phyloP scores from a whole-genome alignment of 2,329 filamentous ascomycete genomes.

The Chaetomium globosum region DNA sequence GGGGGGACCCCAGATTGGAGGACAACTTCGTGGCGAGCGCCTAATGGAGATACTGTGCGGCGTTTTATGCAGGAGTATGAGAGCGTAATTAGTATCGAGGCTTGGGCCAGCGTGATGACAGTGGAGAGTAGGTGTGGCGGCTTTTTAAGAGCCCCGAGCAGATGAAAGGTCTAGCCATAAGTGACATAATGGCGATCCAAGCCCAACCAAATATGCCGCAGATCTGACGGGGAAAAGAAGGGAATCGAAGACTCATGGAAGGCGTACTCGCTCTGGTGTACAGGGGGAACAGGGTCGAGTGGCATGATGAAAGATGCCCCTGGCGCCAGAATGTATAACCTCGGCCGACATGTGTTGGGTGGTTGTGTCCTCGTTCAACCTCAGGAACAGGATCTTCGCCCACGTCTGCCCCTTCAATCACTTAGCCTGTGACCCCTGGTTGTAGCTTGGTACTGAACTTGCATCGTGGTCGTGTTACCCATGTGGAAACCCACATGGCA shows the following conservation, averaged over 20 bases:
- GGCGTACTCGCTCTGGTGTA: background rate
- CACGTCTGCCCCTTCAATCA: background rate
- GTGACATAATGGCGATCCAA: constrained; percentile 1
- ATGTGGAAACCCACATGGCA: constrained; percentile 16
- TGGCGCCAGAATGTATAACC: background rate
- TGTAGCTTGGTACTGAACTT: background rate
- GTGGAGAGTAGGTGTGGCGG: background rate
- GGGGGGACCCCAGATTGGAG: background rate
- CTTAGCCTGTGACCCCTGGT: background rate
- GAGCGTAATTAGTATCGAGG: background rate
- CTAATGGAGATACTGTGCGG: too few species aligned
- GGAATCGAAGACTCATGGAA: background rate
- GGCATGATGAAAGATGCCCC: background rate
- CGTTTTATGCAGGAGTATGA: background rate
- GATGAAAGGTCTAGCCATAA: background rate
- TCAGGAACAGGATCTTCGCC: background rate
- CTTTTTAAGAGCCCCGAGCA: background rate
- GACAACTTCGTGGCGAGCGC: background rate
- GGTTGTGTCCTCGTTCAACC: background rate
- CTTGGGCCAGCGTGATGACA: background rate
- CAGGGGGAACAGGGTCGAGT: background rate
- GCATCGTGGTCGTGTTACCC: constrained; percentile 9
- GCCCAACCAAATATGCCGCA: background rate
- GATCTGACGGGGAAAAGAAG: background rate
- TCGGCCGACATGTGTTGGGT: background rate